A percentile compares a stretch with the other conserved stretches of the same genome.
Conservation (phyloP, 192 early-diverging fungal species). For the Podila clonocystis region DNA sequence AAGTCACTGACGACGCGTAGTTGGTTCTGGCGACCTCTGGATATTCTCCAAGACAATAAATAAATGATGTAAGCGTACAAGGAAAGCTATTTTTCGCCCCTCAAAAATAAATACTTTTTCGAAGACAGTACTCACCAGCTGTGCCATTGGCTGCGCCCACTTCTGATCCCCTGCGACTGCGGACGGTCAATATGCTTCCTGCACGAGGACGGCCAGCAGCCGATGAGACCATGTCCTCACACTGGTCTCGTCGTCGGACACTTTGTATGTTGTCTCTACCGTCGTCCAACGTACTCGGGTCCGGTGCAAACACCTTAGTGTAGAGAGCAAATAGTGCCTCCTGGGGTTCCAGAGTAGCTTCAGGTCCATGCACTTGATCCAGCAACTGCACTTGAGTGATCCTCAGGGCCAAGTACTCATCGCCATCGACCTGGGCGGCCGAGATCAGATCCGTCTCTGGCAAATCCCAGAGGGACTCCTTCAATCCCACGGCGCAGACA, state of each 20-base stretch:
- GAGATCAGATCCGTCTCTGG: conserved; percentile 22
- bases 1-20: conserved; percentile 54
- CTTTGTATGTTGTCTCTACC: conserved; percentile 40
- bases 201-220: conserved; percentile 21
- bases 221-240: conserved; percentile 6
- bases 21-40: conserved; percentile 49
- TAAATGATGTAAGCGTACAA: not conserved
- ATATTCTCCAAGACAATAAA: not conserved
- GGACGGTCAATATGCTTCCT: conserved; percentile 33
- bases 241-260: conserved; percentile 21
- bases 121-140: conserved; percentile 28
- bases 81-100: too few relatives aligned
- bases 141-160: conserved; percentile 29
- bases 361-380: conserved; percentile 61
- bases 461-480: conserved; percentile 64
- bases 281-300: conserved; percentile 21
- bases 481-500: conserved; percentile 69
- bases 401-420: conserved; percentile 68
- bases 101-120: not conserved
- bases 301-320: conserved; percentile 57
- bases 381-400: conserved; percentile 69
- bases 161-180: conserved; percentile 27
- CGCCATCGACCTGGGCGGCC: conserved; percentile 59
- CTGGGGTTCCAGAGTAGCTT: conserved; percentile 61
- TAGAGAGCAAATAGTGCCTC: conserved; percentile 72